These are phyloP conservation scores for Trebouxia sp. DNA, from an alignment of 139 green algal genomes.

Conservation along the genomic window DNA sequence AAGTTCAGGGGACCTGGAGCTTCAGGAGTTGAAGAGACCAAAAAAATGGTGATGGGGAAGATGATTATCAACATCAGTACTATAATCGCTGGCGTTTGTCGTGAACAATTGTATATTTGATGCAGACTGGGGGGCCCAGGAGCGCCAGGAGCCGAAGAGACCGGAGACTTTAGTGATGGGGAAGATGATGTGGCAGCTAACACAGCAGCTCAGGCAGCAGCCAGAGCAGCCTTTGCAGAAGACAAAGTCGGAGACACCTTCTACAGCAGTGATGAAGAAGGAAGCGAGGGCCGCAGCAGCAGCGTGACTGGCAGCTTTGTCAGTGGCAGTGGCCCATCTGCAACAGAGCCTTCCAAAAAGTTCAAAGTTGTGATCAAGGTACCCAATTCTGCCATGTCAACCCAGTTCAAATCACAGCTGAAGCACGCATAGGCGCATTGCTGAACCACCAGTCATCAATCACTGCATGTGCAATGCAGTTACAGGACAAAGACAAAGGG, in stretches of 20 bases:
- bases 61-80: too few relatives aligned
- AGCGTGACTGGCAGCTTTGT: constrained; percentile 23
- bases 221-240: not conserved
- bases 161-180: constrained; percentile 15
- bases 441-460: too few relatives aligned
- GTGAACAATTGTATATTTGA: too few relatives aligned
- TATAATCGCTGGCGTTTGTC: too few relatives aligned
- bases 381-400: not conserved
- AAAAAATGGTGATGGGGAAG: too few relatives aligned
- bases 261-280: constrained; percentile 38
- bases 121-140: constrained; percentile 19
- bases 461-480: too few relatives aligned
- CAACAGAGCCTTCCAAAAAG: not conserved
- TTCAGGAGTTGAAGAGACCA: too few relatives aligned
- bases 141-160: constrained; percentile 3
- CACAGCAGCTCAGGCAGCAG: constrained; percentile 30
- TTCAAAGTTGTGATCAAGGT: constrained; percentile 31
- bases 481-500: constrained; percentile 3
- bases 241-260: constrained; percentile 27
- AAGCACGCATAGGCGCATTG: too few relatives aligned
- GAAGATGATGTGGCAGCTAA: constrained; percentile 10
- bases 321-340: not conserved
- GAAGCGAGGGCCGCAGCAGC: constrained; percentile 9
- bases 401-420: not conserved
- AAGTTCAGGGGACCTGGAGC: too few relatives aligned